Base-by-base conservation (phyloP, 2,329 filamentous ascomycete species). In the Botrytis fragariae region DNA sequence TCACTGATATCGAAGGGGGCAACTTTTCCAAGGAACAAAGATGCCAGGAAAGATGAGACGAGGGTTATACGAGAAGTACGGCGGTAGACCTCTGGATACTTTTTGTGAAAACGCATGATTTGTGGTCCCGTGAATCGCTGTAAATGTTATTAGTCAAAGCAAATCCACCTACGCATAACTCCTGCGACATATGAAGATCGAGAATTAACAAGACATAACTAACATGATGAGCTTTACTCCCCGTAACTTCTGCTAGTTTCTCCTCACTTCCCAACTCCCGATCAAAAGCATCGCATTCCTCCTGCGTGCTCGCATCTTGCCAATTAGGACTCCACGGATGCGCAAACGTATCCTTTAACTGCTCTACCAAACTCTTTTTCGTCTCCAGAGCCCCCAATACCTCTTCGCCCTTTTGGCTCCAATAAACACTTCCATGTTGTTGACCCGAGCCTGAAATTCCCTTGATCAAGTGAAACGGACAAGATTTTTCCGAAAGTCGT, bases 371-470 rank as follows among this genome's bases (percentile, higher is more conserved):
- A 0, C 87, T 84, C 80, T 88, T 88, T 32, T 83, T 83, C 4
- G 87, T 81, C 77, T 93, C 86, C 61, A 98, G 84, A 20, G 79
- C 84, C 6, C 81, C 83, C 61, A 98, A 86, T 61, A 92, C 80
- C 12, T 82, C 79, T 80, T 93, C 92, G 9, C 93, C 95, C 73
- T 90, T 84, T 62, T 85, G 82, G 74, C 88, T 92, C 95, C 95
- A 98, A 84, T 96, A 98, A 42, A 98, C 94, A 81, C 95, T 98
- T 48, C 96, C 96, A 83, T 98, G 96, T 86, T 99, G 96, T 88
- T 98, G 97, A 72, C 96, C 95, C 25, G 95, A 95, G 75, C 94
- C 96, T 79, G 93, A 95, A 78, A 99, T 88, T 44, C 93, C 95
- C 79, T 88, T 90, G 76, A 99, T 90, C 69, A 89, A 88, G 70